phyloP scores from a whole-genome alignment of 352 stramenopile species.

The Pythium phragmiticola region DNA sequence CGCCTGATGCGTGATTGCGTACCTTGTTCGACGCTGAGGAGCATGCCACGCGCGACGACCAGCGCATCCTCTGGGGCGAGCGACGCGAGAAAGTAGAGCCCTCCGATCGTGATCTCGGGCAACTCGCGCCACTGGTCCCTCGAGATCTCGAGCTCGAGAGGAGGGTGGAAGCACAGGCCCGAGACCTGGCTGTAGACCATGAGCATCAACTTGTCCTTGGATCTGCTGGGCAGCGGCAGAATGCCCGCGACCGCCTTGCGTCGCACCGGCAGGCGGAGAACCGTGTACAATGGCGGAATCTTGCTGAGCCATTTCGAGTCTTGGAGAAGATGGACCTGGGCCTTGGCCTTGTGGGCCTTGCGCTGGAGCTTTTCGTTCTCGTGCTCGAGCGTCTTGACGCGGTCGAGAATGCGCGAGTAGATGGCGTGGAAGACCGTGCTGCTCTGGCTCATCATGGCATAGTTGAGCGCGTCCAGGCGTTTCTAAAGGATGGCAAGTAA shows the following conservation, averaged over 20 bases:
- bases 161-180: conserved; percentile 23
- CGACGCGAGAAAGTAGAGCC: conserved; percentile 21
- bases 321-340: conserved; percentile 23
- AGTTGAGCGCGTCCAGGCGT: conserved; percentile 23
- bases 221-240: conserved; percentile 3
- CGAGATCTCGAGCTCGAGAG: conserved; percentile 22
- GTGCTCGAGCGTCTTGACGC: conserved; percentile 24
- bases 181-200: conserved; percentile 26
- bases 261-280: conserved; percentile 14
- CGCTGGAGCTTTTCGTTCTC: conserved; percentile 27
- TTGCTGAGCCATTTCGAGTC: conserved; percentile 28
- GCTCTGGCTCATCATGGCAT: conserved; percentile 26
- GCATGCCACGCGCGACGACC: conserved; percentile 14
- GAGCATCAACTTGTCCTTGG: conserved; percentile 21
- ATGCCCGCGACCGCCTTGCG: conserved; percentile 18
- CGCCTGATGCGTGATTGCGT: background rate
- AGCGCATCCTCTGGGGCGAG: conserved; percentile 8
- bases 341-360: conserved; percentile 23
- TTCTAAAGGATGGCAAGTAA: conserved; percentile 5
- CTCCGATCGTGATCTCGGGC: conserved; percentile 20
- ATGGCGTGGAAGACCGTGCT: conserved; percentile 25
- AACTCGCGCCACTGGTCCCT: conserved; percentile 21
- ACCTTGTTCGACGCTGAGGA: conserved; percentile 24
- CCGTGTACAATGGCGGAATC: conserved; percentile 22
- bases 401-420: conserved; percentile 23